Percentiles rank a stretch among this genome's conserved stretches.
phyloP scores from a whole-genome alignment of 108 stramenopile species.

The Cyclotella cryptica region DNA sequence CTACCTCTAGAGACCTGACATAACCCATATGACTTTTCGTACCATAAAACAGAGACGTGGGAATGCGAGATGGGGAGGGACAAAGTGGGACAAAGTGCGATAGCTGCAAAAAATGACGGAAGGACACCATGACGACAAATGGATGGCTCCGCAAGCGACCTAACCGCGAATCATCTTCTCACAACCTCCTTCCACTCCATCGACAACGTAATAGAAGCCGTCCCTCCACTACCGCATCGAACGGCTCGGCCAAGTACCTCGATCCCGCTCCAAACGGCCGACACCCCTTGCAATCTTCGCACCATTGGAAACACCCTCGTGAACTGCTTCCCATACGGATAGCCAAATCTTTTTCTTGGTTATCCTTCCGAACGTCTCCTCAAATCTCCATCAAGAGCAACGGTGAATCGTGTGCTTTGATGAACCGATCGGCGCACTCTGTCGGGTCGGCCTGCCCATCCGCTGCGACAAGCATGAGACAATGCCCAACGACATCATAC shows the following conservation, averaged over 20 bases:
- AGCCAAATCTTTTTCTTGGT: constrained; percentile 11
- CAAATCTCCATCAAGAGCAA: background rate
- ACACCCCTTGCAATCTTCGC: background rate
- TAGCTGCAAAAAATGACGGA: background rate
- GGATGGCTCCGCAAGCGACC: constrained; percentile 25
- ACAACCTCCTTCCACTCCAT: constrained; percentile 6
- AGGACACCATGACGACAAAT: constrained; percentile 3
- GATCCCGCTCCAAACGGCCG: background rate
- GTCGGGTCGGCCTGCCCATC: background rate
- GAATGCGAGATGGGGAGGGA: no score
- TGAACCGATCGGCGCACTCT: background rate
- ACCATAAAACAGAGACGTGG: no score
- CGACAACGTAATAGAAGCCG: background rate
- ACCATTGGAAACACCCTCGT: background rate
- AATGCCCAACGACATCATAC: background rate
- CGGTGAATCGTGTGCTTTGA: background rate
- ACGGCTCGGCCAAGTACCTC: background rate
- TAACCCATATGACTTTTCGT: no score
- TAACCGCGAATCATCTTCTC: constrained; percentile 3
- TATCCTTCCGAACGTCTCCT: background rate
- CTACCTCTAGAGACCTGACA: no score
- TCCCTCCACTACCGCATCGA: background rate
- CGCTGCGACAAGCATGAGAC: background rate
- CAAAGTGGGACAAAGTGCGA: no score
- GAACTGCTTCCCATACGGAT: background rate